Evolutionary conservation across 371 early-diverging fungal genomes (phyloP).

Genomic region (Mucor racemosus): DNA sequence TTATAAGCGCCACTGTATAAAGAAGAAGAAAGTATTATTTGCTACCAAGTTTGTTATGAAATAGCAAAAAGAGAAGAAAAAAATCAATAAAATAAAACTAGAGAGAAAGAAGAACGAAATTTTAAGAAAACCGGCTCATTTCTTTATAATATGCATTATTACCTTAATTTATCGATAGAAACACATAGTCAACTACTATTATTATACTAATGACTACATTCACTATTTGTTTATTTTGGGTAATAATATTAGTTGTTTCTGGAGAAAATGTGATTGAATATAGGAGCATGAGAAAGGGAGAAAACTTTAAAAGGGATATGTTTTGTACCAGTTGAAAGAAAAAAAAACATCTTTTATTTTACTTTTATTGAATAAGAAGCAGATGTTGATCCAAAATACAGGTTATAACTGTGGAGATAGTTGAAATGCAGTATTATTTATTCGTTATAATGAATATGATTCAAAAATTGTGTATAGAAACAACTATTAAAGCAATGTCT

Average conservation of each 20-base stretch:
- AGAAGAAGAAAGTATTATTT: not conserved
- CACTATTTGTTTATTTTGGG: constrained; percentile 5
- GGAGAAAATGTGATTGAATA: not conserved
- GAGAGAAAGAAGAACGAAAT: constrained; percentile 8
- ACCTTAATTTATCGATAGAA: not conserved
- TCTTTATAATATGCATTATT: constrained; percentile 19
- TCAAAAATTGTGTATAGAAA: not conserved
- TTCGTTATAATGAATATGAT: too few species aligned
- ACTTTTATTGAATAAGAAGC: not conserved
- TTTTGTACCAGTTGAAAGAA: too few species aligned
- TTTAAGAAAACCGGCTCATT: not conserved
- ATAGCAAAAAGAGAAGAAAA: constrained; percentile 6
- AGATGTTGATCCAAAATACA: constrained; percentile 2
- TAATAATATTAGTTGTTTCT: not conserved
- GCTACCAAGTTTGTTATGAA: constrained; percentile 1
- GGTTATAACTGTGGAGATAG: not conserved
- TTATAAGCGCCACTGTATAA: constrained; percentile 11
- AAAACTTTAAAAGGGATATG: not conserved
- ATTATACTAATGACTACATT: not conserved
- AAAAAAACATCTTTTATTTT: not conserved
- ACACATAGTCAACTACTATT: constrained; percentile 1
- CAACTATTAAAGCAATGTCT: not conserved
- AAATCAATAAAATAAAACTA: not conserved
- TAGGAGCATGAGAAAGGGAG: constrained; percentile 14
- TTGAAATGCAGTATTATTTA: too few species aligned